Evolutionary conservation across 2,329 filamentous ascomycete species (phyloP).

Genomic region (Colletotrichum incanum): DNA sequence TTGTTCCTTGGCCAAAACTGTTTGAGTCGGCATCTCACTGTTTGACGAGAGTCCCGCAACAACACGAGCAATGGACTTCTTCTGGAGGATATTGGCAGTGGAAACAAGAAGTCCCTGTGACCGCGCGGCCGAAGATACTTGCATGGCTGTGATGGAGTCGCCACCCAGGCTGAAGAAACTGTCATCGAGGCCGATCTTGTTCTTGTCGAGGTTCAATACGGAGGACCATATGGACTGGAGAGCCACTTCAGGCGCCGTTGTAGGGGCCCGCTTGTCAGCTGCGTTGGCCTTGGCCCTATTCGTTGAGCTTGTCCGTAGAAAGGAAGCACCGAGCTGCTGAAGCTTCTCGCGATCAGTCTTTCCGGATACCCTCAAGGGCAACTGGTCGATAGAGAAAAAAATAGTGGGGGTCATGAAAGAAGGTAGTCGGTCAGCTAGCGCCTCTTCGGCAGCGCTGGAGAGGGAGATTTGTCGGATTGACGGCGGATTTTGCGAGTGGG

Average conservation of each 20-base stretch:
- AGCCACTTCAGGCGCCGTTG: background rate
- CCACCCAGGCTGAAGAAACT: conserved; percentile 16
- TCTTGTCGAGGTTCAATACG: background rate
- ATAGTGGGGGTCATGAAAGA: background rate
- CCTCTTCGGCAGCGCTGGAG: background rate
- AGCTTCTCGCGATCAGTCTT: background rate
- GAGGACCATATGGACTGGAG: background rate
- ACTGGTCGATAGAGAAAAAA: background rate
- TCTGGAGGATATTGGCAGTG: conserved; percentile 24
- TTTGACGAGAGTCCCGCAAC: no score
- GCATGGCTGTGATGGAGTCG: background rate
- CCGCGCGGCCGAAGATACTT: conserved; percentile 14
- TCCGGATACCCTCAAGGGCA: background rate
- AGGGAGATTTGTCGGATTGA: background rate
- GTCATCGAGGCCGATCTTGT: conserved; percentile 11
- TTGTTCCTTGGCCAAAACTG: background rate
- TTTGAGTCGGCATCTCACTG: background rate
- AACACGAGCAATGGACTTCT: conserved; percentile 33
- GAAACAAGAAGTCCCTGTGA: conserved; percentile 11
- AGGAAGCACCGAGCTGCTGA: background rate
- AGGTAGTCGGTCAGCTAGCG: background rate
- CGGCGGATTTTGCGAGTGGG: background rate
- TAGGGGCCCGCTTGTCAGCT: background rate
- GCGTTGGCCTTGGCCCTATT: background rate
- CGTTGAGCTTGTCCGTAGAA: background rate